Percentiles rank a stretch among this genome's conserved stretches.
Conservation (phyloP, 106 monocot species). For the Dendrobium chrysotoxum region DNA sequence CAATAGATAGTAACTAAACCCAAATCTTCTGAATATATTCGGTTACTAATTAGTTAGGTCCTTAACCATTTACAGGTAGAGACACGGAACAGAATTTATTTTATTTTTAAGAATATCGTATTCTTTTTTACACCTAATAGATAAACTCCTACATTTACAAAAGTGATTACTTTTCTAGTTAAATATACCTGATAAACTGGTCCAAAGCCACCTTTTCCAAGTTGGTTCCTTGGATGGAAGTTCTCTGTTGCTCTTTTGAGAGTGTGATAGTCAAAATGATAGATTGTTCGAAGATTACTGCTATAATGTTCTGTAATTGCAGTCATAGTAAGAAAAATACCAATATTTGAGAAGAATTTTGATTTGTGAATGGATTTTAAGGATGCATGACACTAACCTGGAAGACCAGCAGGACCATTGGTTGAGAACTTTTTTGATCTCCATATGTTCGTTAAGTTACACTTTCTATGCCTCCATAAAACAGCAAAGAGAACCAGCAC, state of each 20-base stretch:
- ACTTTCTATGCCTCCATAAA: constrained; percentile 28
- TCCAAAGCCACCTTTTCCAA: constrained; percentile 49
- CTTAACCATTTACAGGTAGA: neutral
- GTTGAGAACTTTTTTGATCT: neutral
- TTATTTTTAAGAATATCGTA: neutral
- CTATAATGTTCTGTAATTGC: constrained; percentile 23
- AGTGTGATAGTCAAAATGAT: constrained; percentile 29
- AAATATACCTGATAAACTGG: constrained; percentile 34
- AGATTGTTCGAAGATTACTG: constrained; percentile 29
- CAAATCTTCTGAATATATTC: neutral
- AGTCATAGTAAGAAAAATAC: neutral
- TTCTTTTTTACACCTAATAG: neutral
- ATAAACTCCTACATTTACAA: neutral
- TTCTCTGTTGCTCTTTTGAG: constrained; percentile 42
- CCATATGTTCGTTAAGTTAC: constrained; percentile 12
- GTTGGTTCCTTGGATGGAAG: constrained; percentile 36
- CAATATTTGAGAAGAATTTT: neutral
- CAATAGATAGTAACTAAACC: neutral
- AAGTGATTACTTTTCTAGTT: neutral
- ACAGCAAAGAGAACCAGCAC: constrained; percentile 14
- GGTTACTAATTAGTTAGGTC: neutral
- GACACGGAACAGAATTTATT: neutral
- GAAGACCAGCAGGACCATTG: constrained; percentile 5
- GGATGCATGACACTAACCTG: neutral
- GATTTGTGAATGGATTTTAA: neutral